phyloP scores from a whole-genome alignment of 345 rosid genomes.

The Cochlearia excelsa region DNA sequence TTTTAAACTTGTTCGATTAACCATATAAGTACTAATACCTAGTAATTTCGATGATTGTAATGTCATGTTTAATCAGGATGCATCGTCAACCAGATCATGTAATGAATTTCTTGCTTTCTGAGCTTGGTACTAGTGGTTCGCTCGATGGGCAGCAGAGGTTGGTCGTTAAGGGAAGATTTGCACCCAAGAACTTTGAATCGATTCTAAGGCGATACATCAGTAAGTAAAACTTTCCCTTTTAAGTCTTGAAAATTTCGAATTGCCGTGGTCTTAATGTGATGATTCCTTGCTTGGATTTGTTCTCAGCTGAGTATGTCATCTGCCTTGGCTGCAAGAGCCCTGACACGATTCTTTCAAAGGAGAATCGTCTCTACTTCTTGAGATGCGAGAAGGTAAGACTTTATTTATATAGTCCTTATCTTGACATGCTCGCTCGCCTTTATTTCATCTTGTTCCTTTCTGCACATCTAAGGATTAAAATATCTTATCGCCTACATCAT shows the following conservation, averaged over 20 bases:
- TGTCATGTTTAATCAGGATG: conserved; percentile 49
- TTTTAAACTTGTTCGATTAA: neutral
- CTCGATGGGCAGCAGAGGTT: conserved; percentile 83
- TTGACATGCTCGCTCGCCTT: too few species aligned
- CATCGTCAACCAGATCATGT: conserved; percentile 83
- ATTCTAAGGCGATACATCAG: conserved; percentile 65
- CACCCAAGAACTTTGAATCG: conserved; percentile 69
- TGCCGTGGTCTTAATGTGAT: neutral
- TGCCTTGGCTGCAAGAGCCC: conserved; percentile 70
- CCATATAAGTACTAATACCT: neutral
- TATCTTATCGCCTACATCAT: too few species aligned
- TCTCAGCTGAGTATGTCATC: conserved; percentile 49
- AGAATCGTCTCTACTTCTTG: conserved; percentile 66
- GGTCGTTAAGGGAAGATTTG: conserved; percentile 78
- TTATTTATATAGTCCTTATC: neutral
- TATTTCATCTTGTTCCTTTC: too few species aligned
- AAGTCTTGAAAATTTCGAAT: neutral
- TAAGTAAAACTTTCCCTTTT: conserved; percentile 37
- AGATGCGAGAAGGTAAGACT: conserved; percentile 65
- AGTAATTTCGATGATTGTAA: neutral
- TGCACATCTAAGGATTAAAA: too few species aligned
- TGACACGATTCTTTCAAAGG: conserved; percentile 70
- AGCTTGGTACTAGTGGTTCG: conserved; percentile 79
- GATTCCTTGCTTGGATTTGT: conserved; percentile 1
- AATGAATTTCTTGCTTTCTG: conserved; percentile 69